Evolutionary conservation across 352 stramenopile species (phyloP), one percentile per base, ranked within the genome.

Genomic region (Phytophthora quininea): DNA sequence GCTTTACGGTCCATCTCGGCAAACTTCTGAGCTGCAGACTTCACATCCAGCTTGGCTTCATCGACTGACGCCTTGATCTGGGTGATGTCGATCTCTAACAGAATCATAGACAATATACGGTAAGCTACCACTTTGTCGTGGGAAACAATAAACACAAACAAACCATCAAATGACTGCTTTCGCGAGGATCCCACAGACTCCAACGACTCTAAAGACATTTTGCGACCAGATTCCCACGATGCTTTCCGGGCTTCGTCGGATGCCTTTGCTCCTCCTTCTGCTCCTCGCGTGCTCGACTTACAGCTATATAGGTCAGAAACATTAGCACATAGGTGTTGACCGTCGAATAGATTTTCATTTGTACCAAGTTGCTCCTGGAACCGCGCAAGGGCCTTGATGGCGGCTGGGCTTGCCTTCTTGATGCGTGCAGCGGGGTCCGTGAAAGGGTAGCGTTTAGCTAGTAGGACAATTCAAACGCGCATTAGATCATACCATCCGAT

Each of bases 281-380:
- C n/a, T 69, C 69, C 24, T 78, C 73, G 19, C 70, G 73, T 42
- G 68, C 62, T 29, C 70, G 69, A 11, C 65, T 76, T 52, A 77
- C 65, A 4, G 74, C 75, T 84, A 24, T 24, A 24, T 24, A 24
- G 19, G 19, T 24, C 19, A 24, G 19, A 24, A 24, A 24, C 19
- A 24, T 24, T 24, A 24, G 19, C 19, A 24, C 19, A 24, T 0
- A 24, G 0, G 19, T 24, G 19, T 24, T 24, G 19, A 0, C 19
- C 19, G 19, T 24, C 19, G 19, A 24, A 24, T 24, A 24, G 19
- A 24, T 24, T 24, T 24, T 24, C 19, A 24, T 24, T 24, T 47
- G 5, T 64, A 90, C 79, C 80, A 30, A 91, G 80, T 32, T 89
- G 78, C 38, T 79, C 75, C 62, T 88, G 79, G 45, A 91, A 89